Evolutionary conservation across 495 filamentous ascomycete species (phyloP).

Genomic region (Aspergillus panamensis): DNA sequence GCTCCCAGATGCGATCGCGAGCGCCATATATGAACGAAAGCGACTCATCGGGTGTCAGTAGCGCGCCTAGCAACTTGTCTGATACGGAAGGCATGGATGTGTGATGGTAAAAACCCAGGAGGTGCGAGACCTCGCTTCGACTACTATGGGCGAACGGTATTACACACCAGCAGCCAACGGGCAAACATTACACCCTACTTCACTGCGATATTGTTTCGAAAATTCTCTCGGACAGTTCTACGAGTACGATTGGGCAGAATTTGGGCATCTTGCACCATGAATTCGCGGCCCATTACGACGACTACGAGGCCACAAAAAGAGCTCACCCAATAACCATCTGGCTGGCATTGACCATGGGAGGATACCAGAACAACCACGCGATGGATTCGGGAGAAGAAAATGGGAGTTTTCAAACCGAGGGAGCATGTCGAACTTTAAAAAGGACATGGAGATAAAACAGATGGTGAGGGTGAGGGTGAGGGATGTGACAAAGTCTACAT

Average conservation of each 20-base stretch:
- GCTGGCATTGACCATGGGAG: not conserved
- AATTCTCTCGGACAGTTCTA: not conserved
- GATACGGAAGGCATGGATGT: constrained; percentile 40
- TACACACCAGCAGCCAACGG: not conserved
- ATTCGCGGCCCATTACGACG: not conserved
- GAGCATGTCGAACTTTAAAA: not conserved
- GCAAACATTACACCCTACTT: not conserved
- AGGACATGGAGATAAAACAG: not conserved
- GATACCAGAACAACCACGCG: not conserved
- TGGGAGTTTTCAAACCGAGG: not conserved
- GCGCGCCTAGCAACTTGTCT: constrained; percentile 42
- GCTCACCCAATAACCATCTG: not conserved
- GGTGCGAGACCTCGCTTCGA: not conserved
- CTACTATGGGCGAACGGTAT: not conserved
- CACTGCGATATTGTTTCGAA: not conserved
- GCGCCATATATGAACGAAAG: constrained; percentile 29
- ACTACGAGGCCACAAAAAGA: not conserved
- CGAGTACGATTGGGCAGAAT: not conserved
- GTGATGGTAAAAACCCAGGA: constrained; percentile 20
- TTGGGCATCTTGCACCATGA: too few species aligned
- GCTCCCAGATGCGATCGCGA: constrained; percentile 35
- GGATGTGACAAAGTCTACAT: too few species aligned
- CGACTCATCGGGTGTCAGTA: constrained; percentile 43
- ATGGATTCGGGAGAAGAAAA: too few species aligned
- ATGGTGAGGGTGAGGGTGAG: not conserved